phyloP scores from a whole-genome alignment of 2,329 filamentous ascomycete genomes.

The Elsinoe australis region DNA sequence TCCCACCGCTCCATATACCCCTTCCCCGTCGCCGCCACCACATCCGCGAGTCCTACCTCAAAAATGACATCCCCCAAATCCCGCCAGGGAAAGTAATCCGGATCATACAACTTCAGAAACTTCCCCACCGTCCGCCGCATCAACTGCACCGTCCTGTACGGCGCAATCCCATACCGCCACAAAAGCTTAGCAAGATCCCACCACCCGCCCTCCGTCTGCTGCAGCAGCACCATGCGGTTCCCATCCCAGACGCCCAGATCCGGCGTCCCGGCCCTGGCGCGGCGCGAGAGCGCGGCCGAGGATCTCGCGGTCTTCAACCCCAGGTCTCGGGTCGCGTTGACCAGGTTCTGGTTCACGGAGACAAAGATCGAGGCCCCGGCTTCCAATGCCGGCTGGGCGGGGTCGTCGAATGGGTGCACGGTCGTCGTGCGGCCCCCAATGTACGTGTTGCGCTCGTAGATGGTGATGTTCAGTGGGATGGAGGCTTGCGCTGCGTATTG shows the following conservation, averaged over 20 bases:
- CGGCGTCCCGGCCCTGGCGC: slow-evolving; percentile 44
- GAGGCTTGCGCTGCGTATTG: slow-evolving; percentile 57
- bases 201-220: slow-evolving; percentile 59
- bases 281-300: slow-evolving; percentile 27
- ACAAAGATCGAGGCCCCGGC: slow-evolving; percentile 92
- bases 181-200: slow-evolving; percentile 73
- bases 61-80: slow-evolving; percentile 63
- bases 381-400: slow-evolving; percentile 59
- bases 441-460: slow-evolving; percentile 72
- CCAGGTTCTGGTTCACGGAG: slow-evolving; percentile 71
- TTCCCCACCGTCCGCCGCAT: slow-evolving; percentile 62
- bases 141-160: slow-evolving; percentile 63
- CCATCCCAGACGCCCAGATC: slow-evolving; percentile 81
- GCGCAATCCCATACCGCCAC: slow-evolving; percentile 78
- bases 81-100: slow-evolving; percentile 74
- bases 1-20: slow-evolving; percentile 62
- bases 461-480: slow-evolving; percentile 67
- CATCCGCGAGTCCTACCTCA: slow-evolving; percentile 57
- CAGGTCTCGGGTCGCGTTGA: slow-evolving; percentile 63
- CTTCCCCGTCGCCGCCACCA: slow-evolving; percentile 64
- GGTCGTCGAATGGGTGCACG: slow-evolving; percentile 65
- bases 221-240: slow-evolving; percentile 59
- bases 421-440: slow-evolving; percentile 85
- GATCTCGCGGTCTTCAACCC: slow-evolving; percentile 48
- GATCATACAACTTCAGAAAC: slow-evolving; percentile 74